Evolutionary conservation across 2,329 filamentous ascomycete genomes (phyloP).

Genomic region (Trichophyton rubrum): DNA sequence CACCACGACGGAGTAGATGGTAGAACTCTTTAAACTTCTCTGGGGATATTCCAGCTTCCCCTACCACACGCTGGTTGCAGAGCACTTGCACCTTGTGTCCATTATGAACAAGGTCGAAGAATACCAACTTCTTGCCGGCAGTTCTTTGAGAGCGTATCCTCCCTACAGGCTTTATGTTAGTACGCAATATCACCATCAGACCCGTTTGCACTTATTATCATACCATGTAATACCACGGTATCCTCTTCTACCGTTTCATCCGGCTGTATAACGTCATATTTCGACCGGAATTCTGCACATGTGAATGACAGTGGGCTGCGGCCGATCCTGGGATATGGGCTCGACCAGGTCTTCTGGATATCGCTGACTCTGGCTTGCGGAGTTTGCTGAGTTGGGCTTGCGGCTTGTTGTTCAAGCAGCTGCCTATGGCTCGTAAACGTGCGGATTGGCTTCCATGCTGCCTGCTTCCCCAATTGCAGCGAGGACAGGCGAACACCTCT

Average conservation of each 20-base stretch:
- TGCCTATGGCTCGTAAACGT: not conserved
- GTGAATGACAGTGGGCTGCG: constrained; percentile 22
- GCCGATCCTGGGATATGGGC: constrained; percentile 30
- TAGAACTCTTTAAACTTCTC: constrained; percentile 48
- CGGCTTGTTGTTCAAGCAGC: not conserved
- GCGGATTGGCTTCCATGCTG: not conserved
- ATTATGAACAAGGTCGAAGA: constrained; percentile 67
- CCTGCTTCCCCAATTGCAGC: not conserved
- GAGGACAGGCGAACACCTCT: not conserved
- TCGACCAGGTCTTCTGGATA: constrained; percentile 23
- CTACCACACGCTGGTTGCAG: constrained; percentile 47
- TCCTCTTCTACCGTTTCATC: constrained; percentile 31
- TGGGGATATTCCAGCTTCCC: constrained; percentile 24
- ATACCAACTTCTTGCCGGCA: constrained; percentile 66
- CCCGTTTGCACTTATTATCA: constrained; percentile 15
- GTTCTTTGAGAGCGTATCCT: constrained; percentile 61
- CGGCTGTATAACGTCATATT: constrained; percentile 26
- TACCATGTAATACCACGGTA: constrained; percentile 33
- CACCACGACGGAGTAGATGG: constrained; percentile 61
- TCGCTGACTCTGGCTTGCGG: constrained; percentile 23
- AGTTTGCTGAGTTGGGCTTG: not conserved
- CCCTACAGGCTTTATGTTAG: constrained; percentile 45
- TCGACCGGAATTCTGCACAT: constrained; percentile 27
- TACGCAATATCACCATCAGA: constrained; percentile 2
- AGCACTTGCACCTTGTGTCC: constrained; percentile 63